Conservation (phyloP, 192 early-diverging fungal species). For the Rhizophagus prolifer region DNA sequence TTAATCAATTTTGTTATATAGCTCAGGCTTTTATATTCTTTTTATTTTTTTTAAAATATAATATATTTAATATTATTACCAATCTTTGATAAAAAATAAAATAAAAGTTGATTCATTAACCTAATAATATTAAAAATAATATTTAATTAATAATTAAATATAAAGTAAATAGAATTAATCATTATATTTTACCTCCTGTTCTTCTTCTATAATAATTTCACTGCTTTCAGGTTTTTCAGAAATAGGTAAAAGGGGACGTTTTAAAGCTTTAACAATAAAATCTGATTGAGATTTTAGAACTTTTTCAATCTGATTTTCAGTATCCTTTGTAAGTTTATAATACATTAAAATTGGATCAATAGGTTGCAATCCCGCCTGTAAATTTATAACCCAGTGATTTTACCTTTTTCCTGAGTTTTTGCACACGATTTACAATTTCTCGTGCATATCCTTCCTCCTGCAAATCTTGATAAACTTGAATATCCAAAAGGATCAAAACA, state of each 20-base stretch:
- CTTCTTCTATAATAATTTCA: slow-evolving; percentile 76
- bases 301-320: slow-evolving; percentile 62
- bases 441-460: slow-evolving; percentile 89
- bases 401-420: slow-evolving; percentile 91
- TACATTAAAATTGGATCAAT: slow-evolving; percentile 88
- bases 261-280: slow-evolving; percentile 69
- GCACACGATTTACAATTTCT: slow-evolving; percentile 96
- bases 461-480: slow-evolving; percentile 74
- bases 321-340: slow-evolving; percentile 74
- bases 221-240: slow-evolving; percentile 35
- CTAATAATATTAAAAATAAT: slow-evolving; percentile 24
- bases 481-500: slow-evolving; percentile 86
- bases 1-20: no score
- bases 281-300: slow-evolving; percentile 73
- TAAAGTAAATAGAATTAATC: not conserved
- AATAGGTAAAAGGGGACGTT: slow-evolving; percentile 59
- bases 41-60: no score
- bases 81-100: slow-evolving; percentile 62
- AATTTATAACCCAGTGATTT: not conserved
- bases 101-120: slow-evolving; percentile 77
- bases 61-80: not conserved
- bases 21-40: no score
- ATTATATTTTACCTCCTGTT: slow-evolving; percentile 63
- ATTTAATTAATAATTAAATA: not conserved
- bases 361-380: slow-evolving; percentile 70